phyloP scores from a whole-genome alignment of 1,139 yeast species.

The Kluyveromyces sp. region DNA sequence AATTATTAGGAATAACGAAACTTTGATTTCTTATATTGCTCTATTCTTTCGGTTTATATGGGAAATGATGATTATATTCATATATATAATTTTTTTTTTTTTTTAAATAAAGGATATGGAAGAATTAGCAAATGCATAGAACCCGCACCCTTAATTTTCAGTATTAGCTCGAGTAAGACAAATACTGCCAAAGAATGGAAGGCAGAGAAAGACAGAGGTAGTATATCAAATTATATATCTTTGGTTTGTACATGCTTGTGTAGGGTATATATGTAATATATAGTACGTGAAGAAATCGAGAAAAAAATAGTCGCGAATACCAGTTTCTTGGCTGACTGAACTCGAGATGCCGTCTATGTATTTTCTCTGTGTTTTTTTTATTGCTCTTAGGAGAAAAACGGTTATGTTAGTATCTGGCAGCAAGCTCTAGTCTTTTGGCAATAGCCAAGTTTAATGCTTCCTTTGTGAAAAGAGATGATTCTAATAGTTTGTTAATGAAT shows the following conservation, averaged over 20 bases:
- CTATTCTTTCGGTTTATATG: too few relatives aligned
- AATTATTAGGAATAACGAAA: too few relatives aligned
- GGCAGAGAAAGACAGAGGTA: too few relatives aligned
- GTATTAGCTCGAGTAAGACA: neutral
- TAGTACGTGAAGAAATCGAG: too few relatives aligned
- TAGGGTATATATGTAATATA: too few relatives aligned
- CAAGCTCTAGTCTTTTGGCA: slow-evolving; percentile 25
- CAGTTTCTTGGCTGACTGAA: too few relatives aligned
- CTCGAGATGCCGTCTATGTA: neutral
- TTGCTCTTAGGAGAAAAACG: neutral
- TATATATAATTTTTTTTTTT: neutral
- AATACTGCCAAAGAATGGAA: too few relatives aligned
- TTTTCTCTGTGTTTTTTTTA: neutral
- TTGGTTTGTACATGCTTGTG: too few relatives aligned
- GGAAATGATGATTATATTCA: neutral
- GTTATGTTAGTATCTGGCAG: slow-evolving; percentile 16
- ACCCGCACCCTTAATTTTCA: neutral
- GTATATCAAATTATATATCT: too few relatives aligned
- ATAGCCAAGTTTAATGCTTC: slow-evolving; percentile 22
- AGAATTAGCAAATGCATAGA: slow-evolving; percentile 3
- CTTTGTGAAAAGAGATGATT: slow-evolving; percentile 16
- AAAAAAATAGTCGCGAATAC: too few relatives aligned
- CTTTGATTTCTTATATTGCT: too few relatives aligned
- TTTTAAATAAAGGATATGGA: neutral
- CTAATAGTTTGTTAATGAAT: slow-evolving; percentile 23